phyloP scores from a whole-genome alignment of 2,329 filamentous ascomycete species.

The Hirsutella minnesotensis region DNA sequence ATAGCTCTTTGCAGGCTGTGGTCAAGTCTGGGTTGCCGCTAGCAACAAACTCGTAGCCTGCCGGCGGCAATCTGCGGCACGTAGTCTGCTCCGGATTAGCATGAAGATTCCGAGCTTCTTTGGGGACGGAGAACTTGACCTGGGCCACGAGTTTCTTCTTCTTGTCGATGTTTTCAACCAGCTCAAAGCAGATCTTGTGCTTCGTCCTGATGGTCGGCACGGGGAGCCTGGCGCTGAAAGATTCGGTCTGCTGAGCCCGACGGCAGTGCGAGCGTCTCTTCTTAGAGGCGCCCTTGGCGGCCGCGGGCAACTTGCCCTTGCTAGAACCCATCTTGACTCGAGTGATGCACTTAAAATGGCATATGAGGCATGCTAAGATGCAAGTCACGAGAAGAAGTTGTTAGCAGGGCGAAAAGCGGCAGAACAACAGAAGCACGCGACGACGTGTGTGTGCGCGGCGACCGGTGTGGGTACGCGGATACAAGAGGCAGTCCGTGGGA shows the following conservation, averaged over 20 bases:
- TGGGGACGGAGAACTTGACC: constrained; percentile 31
- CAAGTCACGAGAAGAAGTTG: not conserved
- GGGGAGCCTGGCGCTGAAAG: constrained; percentile 25
- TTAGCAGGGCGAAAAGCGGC: not conserved
- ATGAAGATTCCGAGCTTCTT: not conserved
- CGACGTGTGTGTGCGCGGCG: not conserved
- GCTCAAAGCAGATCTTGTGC: constrained; percentile 51
- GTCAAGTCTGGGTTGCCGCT: constrained; percentile 51
- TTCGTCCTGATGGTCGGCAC: constrained; percentile 33
- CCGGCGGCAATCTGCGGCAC: constrained; percentile 37
- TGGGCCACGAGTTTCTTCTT: constrained; percentile 52
- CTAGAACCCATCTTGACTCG: constrained; percentile 21
- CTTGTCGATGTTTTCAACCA: constrained; percentile 51
- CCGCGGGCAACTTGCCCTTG: constrained; percentile 20
- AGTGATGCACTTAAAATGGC: not conserved
- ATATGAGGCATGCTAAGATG: not conserved
- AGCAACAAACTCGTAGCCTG: constrained; percentile 51
- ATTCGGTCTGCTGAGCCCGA: constrained; percentile 19
- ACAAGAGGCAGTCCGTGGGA: not conserved
- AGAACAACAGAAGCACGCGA: not conserved
- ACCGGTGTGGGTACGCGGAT: not conserved
- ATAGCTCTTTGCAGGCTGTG: constrained; percentile 50
- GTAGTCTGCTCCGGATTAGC: constrained; percentile 35
- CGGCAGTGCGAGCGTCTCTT: constrained; percentile 21
- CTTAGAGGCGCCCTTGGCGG: constrained; percentile 20